A percentile compares a stretch with the other conserved stretches of the same genome.
Evolutionary conservation across 2,329 filamentous ascomycete species (phyloP).

Genomic region (Lasiodiplodia sp.): DNA sequence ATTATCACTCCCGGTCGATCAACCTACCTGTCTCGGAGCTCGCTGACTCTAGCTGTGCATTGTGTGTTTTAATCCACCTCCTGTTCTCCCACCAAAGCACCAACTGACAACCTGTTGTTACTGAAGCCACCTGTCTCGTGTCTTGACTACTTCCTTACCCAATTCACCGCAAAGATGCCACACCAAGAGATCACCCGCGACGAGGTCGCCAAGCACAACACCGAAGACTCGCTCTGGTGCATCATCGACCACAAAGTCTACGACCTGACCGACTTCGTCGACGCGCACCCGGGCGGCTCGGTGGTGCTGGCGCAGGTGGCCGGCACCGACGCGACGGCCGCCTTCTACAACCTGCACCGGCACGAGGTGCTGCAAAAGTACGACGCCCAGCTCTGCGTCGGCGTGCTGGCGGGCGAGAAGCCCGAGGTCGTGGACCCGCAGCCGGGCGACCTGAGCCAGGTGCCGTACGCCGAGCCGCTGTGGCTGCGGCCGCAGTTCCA

Average conservation of each 20-base stretch:
- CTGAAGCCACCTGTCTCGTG: neutral
- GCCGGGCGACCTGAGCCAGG: slow-evolving; percentile 74
- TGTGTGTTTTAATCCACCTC: neutral
- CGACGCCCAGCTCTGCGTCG: slow-evolving; percentile 71
- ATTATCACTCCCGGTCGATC: neutral
- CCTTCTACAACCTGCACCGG: slow-evolving; percentile 91
- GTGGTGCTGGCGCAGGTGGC: slow-evolving; percentile 82
- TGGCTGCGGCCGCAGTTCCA: slow-evolving; percentile 82
- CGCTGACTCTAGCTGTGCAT: neutral
- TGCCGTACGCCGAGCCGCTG: slow-evolving; percentile 85
- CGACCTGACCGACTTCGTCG: slow-evolving; percentile 83
- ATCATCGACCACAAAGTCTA: slow-evolving; percentile 89
- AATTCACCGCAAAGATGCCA: slow-evolving; percentile 1
- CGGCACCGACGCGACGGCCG: slow-evolving; percentile 79
- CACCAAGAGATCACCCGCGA: slow-evolving; percentile 49
- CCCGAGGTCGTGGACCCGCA: slow-evolving; percentile 74
- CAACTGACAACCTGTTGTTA: neutral
- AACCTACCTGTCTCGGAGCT: slow-evolving; percentile 19
- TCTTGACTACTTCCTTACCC: neutral
- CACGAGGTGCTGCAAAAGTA: slow-evolving; percentile 90
- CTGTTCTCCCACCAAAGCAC: neutral
- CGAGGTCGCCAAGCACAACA: slow-evolving; percentile 78
- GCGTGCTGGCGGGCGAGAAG: slow-evolving; percentile 76
- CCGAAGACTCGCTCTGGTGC: slow-evolving; percentile 79
- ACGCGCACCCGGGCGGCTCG: slow-evolving; percentile 83